Base-by-base conservation (phyloP, 176 grass and related monocot genomes). In the Zoysia japonica region DNA sequence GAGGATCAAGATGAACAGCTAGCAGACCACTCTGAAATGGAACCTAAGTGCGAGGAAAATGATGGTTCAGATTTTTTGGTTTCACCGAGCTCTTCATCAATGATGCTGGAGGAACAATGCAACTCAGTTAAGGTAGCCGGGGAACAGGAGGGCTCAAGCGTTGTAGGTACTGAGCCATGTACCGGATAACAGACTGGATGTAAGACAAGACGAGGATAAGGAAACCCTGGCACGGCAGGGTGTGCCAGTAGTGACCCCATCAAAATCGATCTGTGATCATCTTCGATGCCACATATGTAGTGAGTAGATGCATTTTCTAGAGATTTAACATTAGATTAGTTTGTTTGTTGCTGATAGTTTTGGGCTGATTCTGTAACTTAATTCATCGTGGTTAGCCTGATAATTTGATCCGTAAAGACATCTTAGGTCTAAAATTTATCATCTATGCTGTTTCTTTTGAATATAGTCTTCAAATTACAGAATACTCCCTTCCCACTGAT, bases 1-100 rank as follows among this genome's bases (percentile, higher is more conserved):
- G 78, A 50, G 67, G 72, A 82, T 76, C 71, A 89, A 57, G 77
- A 68, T 65, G 82, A 44, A 70, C 40, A 78, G 78, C 14, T 65
- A 46, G 84, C 74, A 67, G 71, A 85, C 1, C 65, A 67, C 68
- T 42, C 41, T 7, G 77, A 76, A 85, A 59, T 77, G 43, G 78
- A 89, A 65, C 50, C 87, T 61, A 80, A 71, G 20, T 70, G 17
- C 14, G 82, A 47, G 59, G 67, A 77, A 40, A 71, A 72, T 41
- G 57, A 85, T 42, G 44, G 51, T 78, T 61, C 74, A 1, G 47
- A 66, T 50, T 37, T 65, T 41, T 44, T 17, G 14, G 49, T 80
- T 20, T 39, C 78, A 37, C 44, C 65, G 5, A 60, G 51, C 16
- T 45, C 74, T 73, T 65, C 74, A 46, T 77, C 70, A 38, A 38